A percentile compares a stretch with the other conserved stretches of the same genome.
These are phyloP conservation scores for Pogostemon cablin DNA, from an alignment of 257 asterid species.

Conservation along the genomic window DNA sequence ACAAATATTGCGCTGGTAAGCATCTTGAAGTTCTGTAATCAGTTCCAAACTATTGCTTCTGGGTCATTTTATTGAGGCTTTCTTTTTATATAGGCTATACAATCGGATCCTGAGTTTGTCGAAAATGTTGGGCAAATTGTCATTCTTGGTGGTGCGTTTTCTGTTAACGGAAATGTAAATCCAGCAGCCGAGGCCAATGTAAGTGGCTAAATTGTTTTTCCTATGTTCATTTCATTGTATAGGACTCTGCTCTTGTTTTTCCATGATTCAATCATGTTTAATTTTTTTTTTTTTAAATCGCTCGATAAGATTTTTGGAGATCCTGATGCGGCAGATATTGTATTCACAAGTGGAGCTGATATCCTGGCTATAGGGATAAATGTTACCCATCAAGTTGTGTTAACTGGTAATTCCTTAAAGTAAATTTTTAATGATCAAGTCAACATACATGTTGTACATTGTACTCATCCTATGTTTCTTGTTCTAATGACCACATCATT, in stretches of 20 bases:
- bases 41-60: slow-evolving; percentile 17
- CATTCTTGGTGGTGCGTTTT: slow-evolving; percentile 96
- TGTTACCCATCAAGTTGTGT: slow-evolving; percentile 92
- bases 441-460: slow-evolving; percentile 17
- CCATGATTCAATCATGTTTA: slow-evolving; percentile 20
- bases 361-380: slow-evolving; percentile 88
- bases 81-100: slow-evolving; percentile 70
- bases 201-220: slow-evolving; percentile 35
- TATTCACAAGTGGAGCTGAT: slow-evolving; percentile 98
- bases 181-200: slow-evolving; percentile 99
- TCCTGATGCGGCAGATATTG: slow-evolving; percentile 98
- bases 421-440: slow-evolving; percentile 9
- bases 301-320: slow-evolving; percentile 84
- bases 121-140: slow-evolving; percentile 82
- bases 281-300: slow-evolving; percentile 28
- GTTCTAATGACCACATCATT: neutral
- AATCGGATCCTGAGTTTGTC: slow-evolving; percentile 76
- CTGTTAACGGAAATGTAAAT: slow-evolving; percentile 95
- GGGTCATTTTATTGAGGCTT: slow-evolving; percentile 15
- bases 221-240: slow-evolving; percentile 1
- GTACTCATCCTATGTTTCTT: neutral
- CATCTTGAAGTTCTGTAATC: slow-evolving; percentile 27
- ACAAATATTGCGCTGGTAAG: slow-evolving; percentile 92
- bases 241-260: slow-evolving; percentile 6
- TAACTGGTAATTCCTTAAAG: slow-evolving; percentile 63